Evolutionary conservation across 441 rosid genomes (phyloP).

Genomic region (Flueggea neowawraea): DNA sequence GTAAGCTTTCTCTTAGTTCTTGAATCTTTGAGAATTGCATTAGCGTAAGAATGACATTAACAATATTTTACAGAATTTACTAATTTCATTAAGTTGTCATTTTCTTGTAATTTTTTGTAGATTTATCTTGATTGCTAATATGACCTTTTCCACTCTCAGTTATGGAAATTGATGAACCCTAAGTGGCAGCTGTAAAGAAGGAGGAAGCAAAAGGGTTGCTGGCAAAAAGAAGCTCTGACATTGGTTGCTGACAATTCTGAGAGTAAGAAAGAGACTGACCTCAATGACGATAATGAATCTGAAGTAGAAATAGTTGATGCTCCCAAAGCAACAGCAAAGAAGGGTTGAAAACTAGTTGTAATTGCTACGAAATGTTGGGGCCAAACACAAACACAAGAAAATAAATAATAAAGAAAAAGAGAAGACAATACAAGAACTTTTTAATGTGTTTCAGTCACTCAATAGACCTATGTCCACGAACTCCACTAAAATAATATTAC

Average conservation of each 20-base stretch:
- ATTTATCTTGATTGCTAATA: background rate
- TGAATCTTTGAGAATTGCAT: background rate
- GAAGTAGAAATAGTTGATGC: slow-evolving; percentile 23
- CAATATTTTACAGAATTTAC: no score
- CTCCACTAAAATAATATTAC: no score
- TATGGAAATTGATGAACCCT: slow-evolving; percentile 35
- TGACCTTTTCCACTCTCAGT: slow-evolving; percentile 25
- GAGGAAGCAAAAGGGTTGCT: slow-evolving; percentile 8
- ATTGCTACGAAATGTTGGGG: no score
- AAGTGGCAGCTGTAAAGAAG: slow-evolving; percentile 32
- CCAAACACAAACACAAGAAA: no score
- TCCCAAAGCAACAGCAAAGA: slow-evolving; percentile 30
- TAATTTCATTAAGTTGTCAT: background rate
- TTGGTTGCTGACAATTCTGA: slow-evolving; percentile 32
- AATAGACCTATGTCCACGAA: no score
- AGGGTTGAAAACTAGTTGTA: slow-evolving; percentile 51
- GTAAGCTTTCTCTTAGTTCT: slow-evolving; percentile 24
- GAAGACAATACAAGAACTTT: no score
- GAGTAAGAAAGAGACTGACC: slow-evolving; percentile 20
- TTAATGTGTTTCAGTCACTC: no score
- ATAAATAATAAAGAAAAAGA: no score
- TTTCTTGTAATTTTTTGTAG: background rate
- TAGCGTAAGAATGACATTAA: background rate
- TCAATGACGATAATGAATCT: slow-evolving; percentile 33
- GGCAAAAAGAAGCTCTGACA: slow-evolving; percentile 33